These are phyloP conservation scores for Oryza rufipogon DNA, from an alignment of 176 grass and related monocot species.

Conservation along the genomic window DNA sequence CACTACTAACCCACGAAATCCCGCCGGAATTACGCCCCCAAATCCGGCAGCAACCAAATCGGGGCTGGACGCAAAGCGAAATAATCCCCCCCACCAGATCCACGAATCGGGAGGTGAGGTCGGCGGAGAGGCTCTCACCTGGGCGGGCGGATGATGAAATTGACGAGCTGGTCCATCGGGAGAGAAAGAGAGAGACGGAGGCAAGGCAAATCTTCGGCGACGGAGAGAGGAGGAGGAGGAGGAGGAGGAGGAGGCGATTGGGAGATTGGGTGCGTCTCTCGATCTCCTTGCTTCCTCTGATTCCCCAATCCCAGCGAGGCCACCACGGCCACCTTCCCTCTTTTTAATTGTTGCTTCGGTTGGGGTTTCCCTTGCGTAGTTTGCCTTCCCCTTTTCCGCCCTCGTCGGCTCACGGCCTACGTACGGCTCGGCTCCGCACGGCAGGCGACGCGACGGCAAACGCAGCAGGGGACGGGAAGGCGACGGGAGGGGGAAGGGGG, in stretches of 20 bases:
- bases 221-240: not conserved
- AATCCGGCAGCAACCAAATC: not conserved
- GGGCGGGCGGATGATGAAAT: conserved; percentile 99
- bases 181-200: too few relatives aligned
- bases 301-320: not conserved
- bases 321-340: not conserved
- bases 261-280: conserved; percentile 34
- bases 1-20: not conserved
- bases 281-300: not conserved
- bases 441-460: conserved; percentile 19
- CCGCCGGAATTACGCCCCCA: conserved; percentile 20
- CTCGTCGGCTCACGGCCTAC: not conserved
- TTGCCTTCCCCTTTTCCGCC: conserved; percentile 28
- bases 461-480: not conserved
- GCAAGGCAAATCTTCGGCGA: not conserved
- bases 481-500: not conserved
- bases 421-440: not conserved
- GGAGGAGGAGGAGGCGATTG: conserved; percentile 9
- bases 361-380: conserved; percentile 28
- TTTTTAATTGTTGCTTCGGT: conserved; percentile 50
- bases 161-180: conserved; percentile 98
- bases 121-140: conserved; percentile 48
- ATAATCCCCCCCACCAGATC: conserved; percentile 39
- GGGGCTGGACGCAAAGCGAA: not conserved
- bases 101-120: not conserved